Evolutionary conservation across 441 rosid species (phyloP), one percentile per base, ranked within the genome.

Genomic region (Erysimum pusillum): DNA sequence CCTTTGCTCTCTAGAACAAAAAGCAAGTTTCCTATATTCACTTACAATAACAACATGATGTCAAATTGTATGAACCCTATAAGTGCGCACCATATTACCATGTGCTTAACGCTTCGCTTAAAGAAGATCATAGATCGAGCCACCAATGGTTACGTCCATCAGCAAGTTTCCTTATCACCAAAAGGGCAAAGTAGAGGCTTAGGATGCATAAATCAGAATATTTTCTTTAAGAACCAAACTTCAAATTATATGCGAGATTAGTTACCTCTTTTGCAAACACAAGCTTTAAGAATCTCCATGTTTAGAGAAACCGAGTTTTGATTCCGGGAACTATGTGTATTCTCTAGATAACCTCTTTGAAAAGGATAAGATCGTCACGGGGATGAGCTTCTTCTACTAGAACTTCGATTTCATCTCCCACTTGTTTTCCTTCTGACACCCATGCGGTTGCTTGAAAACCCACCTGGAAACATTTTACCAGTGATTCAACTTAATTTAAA

Each of bases 351-450:
- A 83, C 88, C 84, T 91, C 94, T 87, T 86, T 87, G 42, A 95
- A 84, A 62, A 77, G 80, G 74, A 95, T 82, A 74, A 83, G 56
- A 64, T 93, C 98, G 36, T 90, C 88, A 2, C 95, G 95, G 0
- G 99, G 93, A 84, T 86, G 89, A 63, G 98, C 94, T 81, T 89
- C 95, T 85, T 88, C 95, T 53, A 95, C 97, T 81, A 72, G 68
- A 78, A 95, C 95, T 57, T 86, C 75, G 25, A 91, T 73, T 79
- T 95, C 97, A 86, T 93, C 97, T 69, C 99, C 99, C 20, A 93
- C 79, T 76, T 84, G 87, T 74, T 60, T 73, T 69, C 97, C 98
- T 38, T 79, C 72, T 59, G 98, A 90, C 68, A 93, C 96, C 96
- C 90, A 89, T 12, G 89, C 93, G 22, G 94, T 78, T 63, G 89